Evolutionary conservation across 78 protist species (phyloP), one percentile per base, ranked within the genome.

Genomic region (Dictyostelium capitatum): DNA sequence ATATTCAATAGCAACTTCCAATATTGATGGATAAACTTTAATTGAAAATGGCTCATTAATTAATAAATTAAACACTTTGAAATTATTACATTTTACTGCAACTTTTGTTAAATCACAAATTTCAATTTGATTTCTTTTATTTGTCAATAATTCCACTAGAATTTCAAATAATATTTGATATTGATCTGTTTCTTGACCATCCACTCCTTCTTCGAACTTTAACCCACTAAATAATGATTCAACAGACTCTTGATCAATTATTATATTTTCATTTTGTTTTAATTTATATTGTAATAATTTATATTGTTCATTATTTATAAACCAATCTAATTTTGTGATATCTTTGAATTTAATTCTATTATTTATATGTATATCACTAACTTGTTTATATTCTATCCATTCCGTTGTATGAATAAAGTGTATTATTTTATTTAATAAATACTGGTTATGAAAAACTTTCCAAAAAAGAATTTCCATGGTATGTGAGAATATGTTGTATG

Each of bases 21-120:
- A 62, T 62, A 37, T 62, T 62, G 70, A 62, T 62, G 70, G 70
- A 62, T 62, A 62, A 62, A 62, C 70, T 25, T 62, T 8, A 10
- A 62, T 23, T 23, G 70, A 62, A 4, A 23, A 62, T 62, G 70
- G 70, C 10, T 62, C 70, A 62, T 62, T 62, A 25, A 62, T 25
- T 62, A 62, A 62, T 62, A 62, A 25, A 62, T 62, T 62, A 3
- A 62, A 25, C 23, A 32, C 37, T 25, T 62, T 17, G 14, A 62
- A 25, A 25, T 37, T 25, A 62, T 62, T 17, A 62, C 28, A 25
- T 25, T 30, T 11, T 11, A 62, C 28, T 25, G 70, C 70, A 62
- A 25, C 70, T 17, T 62, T 62, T 23, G 70, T 62, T 25, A 62
- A 14, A 62, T 62, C 70, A 62, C 28, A 14, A 62, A 25, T 62